phyloP scores from a whole-genome alignment of 768 basidiomycete genomes.

The Amanita exitialis region DNA sequence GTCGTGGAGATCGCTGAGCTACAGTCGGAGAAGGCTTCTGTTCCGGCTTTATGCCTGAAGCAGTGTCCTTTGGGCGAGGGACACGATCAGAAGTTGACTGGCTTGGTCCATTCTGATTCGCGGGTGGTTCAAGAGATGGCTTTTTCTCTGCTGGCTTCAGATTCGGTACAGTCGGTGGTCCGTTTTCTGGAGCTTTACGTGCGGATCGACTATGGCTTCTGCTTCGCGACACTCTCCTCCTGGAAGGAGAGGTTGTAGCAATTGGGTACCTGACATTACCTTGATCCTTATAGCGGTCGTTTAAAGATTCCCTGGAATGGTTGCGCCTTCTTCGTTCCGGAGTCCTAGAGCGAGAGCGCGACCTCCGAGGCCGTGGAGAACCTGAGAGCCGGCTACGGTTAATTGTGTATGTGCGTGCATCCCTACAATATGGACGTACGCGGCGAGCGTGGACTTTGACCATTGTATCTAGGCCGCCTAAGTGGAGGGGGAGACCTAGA shows the following conservation, averaged over 20 bases:
- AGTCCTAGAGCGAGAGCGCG: not conserved
- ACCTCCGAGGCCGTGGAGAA: not conserved
- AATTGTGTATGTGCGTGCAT: not conserved
- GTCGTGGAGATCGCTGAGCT: not conserved
- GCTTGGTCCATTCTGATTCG: not conserved
- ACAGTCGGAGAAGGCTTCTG: not conserved
- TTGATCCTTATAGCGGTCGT: not conserved
- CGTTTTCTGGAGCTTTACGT: not conserved
- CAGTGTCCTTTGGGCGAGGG: not conserved
- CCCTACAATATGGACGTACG: not conserved
- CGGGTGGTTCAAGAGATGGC: not conserved
- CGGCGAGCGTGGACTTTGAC: not conserved
- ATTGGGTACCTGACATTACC: not conserved
- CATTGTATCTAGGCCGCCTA: not conserved
- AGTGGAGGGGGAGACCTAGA: constrained; percentile 3
- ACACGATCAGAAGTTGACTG: not conserved
- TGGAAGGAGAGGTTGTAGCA: constrained; percentile 2
- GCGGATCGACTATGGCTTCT: not conserved
- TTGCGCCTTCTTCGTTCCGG: not conserved
- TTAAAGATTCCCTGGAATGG: not conserved
- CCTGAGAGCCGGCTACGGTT: not conserved
- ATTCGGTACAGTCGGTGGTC: not conserved
- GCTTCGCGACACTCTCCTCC: not conserved
- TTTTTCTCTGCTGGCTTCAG: not conserved
- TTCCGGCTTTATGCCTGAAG: not conserved